A percentile compares a stretch with the other conserved stretches of the same genome.
Conservation (phyloP, 75 land plant species). For the Gnetum montanum region DNA sequence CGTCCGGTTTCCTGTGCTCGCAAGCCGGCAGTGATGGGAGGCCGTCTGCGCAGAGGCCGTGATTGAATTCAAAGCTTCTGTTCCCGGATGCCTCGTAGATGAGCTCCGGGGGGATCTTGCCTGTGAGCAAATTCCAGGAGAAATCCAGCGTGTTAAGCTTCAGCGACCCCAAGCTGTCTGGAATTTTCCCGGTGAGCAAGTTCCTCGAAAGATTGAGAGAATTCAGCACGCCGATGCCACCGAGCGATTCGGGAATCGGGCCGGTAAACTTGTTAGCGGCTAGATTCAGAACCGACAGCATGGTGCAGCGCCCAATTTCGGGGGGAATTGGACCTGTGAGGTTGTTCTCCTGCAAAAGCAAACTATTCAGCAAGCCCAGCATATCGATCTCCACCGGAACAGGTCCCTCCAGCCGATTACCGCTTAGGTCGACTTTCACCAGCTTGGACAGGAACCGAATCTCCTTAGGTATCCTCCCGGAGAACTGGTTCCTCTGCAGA, state of each 20-base stretch:
- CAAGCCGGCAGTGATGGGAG: slow-evolving; percentile 20
- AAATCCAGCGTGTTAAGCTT: slow-evolving; percentile 54
- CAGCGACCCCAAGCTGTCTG: slow-evolving; percentile 36
- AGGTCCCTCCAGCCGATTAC: slow-evolving; percentile 27
- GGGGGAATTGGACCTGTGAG: slow-evolving; percentile 50
- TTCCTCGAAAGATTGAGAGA: slow-evolving; percentile 64
- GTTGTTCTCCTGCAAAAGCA: slow-evolving; percentile 32
- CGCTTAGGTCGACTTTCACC: slow-evolving; percentile 56
- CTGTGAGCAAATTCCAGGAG: slow-evolving; percentile 61
- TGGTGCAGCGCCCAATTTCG: slow-evolving; percentile 24
- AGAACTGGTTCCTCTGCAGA: slow-evolving; percentile 13
- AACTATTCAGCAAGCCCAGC: slow-evolving; percentile 41
- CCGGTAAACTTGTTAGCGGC: slow-evolving; percentile 44
- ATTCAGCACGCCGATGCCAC: slow-evolving; percentile 33
- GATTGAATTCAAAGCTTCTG: slow-evolving; percentile 54
- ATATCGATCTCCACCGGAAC: slow-evolving; percentile 27
- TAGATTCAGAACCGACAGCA: slow-evolving; percentile 28
- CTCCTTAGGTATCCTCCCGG: slow-evolving; percentile 33
- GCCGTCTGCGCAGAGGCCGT: slow-evolving; percentile 36
- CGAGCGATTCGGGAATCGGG: slow-evolving; percentile 52
- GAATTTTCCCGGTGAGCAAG: slow-evolving; percentile 51
- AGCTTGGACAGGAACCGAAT: slow-evolving; percentile 28
- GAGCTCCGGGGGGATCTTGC: slow-evolving; percentile 53
- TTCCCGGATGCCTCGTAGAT: slow-evolving; percentile 26
- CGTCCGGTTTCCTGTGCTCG: slow-evolving; percentile 5